Percentiles rank a stretch among this genome's conserved stretches.
Evolutionary conservation across 768 basidiomycete genomes (phyloP).

Genomic region (Amanita subjunquillea): DNA sequence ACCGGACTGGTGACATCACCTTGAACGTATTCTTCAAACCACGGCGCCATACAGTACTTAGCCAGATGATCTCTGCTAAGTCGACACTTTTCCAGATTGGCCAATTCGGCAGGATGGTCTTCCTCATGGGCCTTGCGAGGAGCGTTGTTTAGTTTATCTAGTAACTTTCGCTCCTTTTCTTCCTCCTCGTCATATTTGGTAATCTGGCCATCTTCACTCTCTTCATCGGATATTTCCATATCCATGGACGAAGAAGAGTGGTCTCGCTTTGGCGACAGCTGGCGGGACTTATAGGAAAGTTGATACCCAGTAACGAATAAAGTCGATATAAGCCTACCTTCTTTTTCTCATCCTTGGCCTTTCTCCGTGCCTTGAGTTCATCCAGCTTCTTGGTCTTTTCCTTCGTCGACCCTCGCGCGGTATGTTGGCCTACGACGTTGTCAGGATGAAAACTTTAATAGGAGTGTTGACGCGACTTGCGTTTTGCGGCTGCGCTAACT

Average conservation of each 20-base stretch:
- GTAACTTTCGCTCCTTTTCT: conserved; percentile 45
- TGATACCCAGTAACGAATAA: conserved; percentile 4
- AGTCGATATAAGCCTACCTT: conserved; percentile 38
- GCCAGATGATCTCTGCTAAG: conserved; percentile 64
- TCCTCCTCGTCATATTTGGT: conserved; percentile 67
- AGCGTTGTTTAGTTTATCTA: conserved; percentile 14
- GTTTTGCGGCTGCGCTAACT: conserved; percentile 68
- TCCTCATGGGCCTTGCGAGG: conserved; percentile 24
- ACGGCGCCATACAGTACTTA: conserved; percentile 63
- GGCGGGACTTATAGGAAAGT: conserved; percentile 28
- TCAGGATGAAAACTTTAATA: conserved; percentile 1
- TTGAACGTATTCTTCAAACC: conserved; percentile 79
- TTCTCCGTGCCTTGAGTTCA: conserved; percentile 78
- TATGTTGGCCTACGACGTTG: conserved; percentile 53
- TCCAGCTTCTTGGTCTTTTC: conserved; percentile 73
- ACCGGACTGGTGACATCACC: conserved; percentile 32
- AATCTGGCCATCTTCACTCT: conserved; percentile 77
- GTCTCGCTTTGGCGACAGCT: conserved; percentile 53
- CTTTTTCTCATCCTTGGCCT: conserved; percentile 84
- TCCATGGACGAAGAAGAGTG: conserved; percentile 76
- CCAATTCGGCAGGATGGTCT: conserved; percentile 41
- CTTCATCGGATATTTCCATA: conserved; percentile 80
- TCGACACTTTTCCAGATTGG: conserved; percentile 50
- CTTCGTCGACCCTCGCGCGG: conserved; percentile 62
- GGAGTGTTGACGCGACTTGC: conserved; percentile 28